phyloP scores from a whole-genome alignment of 768 basidiomycete genomes.

The Pholiota microspora region DNA sequence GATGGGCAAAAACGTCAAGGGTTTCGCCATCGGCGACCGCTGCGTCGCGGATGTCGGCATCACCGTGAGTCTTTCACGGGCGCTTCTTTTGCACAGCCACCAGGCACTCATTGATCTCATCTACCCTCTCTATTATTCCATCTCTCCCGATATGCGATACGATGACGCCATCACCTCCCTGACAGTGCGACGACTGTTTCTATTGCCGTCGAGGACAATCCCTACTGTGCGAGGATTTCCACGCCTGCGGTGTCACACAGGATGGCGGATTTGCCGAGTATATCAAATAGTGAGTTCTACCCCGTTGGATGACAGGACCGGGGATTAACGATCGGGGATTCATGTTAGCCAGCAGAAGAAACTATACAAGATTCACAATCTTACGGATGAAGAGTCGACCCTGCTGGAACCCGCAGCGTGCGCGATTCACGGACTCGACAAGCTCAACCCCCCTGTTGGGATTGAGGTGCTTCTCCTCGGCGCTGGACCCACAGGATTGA shows the following conservation, averaged over 20 bases:
- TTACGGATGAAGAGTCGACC: constrained; percentile 84
- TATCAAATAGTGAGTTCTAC: constrained; percentile 65
- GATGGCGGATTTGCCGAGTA: constrained; percentile 92
- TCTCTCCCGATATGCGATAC: constrained; percentile 4
- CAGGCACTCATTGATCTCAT: constrained; percentile 5
- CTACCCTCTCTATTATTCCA: background rate
- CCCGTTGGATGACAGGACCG: background rate
- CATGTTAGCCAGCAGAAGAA: constrained; percentile 54
- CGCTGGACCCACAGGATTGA: constrained; percentile 89
- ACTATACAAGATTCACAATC: constrained; percentile 84
- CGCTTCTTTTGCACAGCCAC: constrained; percentile 11
- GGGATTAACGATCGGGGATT: background rate
- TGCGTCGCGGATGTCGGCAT: constrained; percentile 75
- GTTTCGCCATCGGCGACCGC: constrained; percentile 75
- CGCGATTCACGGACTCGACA: constrained; percentile 90
- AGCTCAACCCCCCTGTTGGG: constrained; percentile 79
- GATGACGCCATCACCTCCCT: constrained; percentile 7
- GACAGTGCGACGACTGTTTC: constrained; percentile 80
- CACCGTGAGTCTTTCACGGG: constrained; percentile 50
- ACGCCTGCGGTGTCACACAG: constrained; percentile 73
- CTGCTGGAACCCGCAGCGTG: constrained; percentile 90
- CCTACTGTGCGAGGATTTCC: constrained; percentile 83
- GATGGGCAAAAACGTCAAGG: constrained; percentile 78
- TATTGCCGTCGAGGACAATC: constrained; percentile 84
- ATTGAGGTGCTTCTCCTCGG: constrained; percentile 83